Evolutionary conservation across 495 filamentous ascomycete species (phyloP).

Genomic region (Haplographium delicatum): DNA sequence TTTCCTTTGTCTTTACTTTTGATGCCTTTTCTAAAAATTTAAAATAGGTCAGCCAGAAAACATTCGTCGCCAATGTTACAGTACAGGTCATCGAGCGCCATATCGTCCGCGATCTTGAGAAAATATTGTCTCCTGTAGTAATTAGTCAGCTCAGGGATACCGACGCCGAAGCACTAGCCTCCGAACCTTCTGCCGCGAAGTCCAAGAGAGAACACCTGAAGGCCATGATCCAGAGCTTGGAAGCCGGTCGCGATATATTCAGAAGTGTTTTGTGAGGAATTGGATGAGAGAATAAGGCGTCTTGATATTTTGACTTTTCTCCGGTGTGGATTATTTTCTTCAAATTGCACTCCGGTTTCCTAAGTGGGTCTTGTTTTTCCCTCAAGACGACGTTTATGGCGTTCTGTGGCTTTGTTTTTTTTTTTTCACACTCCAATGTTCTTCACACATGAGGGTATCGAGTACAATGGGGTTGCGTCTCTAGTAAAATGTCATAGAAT

Average conservation of each 20-base stretch:
- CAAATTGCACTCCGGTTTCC: too few relatives aligned
- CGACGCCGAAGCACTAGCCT: slow-evolving; percentile 24
- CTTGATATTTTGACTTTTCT: too few relatives aligned
- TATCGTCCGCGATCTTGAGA: slow-evolving; percentile 28
- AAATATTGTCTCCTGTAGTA: slow-evolving; percentile 28
- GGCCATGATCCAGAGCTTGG: slow-evolving; percentile 26
- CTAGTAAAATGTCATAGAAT: too few relatives aligned
- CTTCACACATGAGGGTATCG: too few relatives aligned
- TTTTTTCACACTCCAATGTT: too few relatives aligned
- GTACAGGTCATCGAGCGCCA: slow-evolving; percentile 35
- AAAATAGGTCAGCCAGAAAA: slow-evolving; percentile 30
- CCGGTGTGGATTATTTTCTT: too few relatives aligned
- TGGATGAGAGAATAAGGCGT: too few relatives aligned
- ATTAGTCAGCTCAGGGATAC: slow-evolving; percentile 21
- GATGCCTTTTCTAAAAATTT: background rate
- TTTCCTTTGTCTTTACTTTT: background rate
- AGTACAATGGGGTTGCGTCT: too few relatives aligned
- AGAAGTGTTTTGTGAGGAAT: slow-evolving; percentile 30
- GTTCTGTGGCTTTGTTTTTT: too few relatives aligned
- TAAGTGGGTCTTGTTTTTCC: too few relatives aligned
- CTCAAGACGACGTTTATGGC: too few relatives aligned
- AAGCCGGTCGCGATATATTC: slow-evolving; percentile 24
- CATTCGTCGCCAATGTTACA: slow-evolving; percentile 33
- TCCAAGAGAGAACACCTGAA: slow-evolving; percentile 25
- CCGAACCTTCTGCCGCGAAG: slow-evolving; percentile 22